Evolutionary conservation across 2,329 filamentous ascomycete species (phyloP), one percentile per base, ranked within the genome.

Genomic region (Dichotomopilus funicola): DNA sequence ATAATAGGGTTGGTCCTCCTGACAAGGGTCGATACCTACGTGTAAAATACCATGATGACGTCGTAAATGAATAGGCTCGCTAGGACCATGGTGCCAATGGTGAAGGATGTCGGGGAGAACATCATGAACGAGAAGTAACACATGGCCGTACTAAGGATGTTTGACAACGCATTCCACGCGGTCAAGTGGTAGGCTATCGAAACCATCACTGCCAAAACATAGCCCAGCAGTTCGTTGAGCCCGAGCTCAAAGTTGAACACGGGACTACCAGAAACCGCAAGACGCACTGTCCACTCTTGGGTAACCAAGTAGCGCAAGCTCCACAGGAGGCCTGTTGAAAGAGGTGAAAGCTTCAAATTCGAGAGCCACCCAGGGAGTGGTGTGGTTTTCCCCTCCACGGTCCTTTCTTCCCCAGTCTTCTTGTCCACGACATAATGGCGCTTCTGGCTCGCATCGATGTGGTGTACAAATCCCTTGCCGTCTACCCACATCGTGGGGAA

Each of bases 1-100:
- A 27, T 19, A 41, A 31, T 35, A 4, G 13, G 3, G 5, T 27
- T 13, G 7, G 19, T 27, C 19, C 19, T 27, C 19, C 19, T 27
- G 2, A 41, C 5, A 13, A n/a, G 7, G 36, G 41, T 19, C 31
- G 31, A 6, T n/a, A 76, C 81, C 71, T 67, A 85, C 74, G 88
- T 91, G 68, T 87, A 94, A 67, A 94, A 94, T 5, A 94, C 89
- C 78, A 92, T 91, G 70, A 94, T 85, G 49, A 99, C 92, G 68
- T 99, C 92, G 67, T 99, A 99, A 66, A 95, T 83, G 74, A 97
- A 97, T 1, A 97, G 76, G 0, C 87, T 89, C 8, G 77, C 74
- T 1, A 97, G 76, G 8, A 97, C 84, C 44, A 91, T 71, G 6
- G 86, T 87, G 0, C 90, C 90, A 0, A 89, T 96, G 53, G 80